Evolutionary conservation across 106 monocot species (phyloP).

Genomic region (Allium fistulosum): DNA sequence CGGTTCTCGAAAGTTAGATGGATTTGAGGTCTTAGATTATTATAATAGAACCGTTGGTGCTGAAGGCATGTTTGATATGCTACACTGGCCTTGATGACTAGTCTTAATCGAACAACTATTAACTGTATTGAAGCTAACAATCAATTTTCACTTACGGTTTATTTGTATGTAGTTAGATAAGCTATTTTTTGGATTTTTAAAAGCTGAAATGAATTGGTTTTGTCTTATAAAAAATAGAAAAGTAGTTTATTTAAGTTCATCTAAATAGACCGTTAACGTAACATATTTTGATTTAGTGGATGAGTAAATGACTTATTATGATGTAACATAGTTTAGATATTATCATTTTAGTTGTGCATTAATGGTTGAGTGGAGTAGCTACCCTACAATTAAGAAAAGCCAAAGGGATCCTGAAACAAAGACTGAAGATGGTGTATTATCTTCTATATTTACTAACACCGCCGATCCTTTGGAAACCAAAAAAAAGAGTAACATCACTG

Average conservation of each 20-base stretch:
- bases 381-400: background rate
- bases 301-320: slow-evolving; percentile 40
- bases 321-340: slow-evolving; percentile 19
- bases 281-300: slow-evolving; percentile 19
- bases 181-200: no score
- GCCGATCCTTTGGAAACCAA: slow-evolving; percentile 10
- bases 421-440: slow-evolving; percentile 13
- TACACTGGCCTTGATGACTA: slow-evolving; percentile 14
- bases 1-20: slow-evolving; percentile 1
- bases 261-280: no score
- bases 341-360: slow-evolving; percentile 2
- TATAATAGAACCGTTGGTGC: slow-evolving; percentile 1
- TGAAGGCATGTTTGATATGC: slow-evolving; percentile 9
- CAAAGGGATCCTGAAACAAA: slow-evolving; percentile 5
- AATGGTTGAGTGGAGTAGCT: slow-evolving; percentile 18
- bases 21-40: slow-evolving; percentile 13
- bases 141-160: background rate
- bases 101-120: slow-evolving; percentile 7
- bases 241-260: no score
- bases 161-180: no score
- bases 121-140: slow-evolving; percentile 12
- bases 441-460: slow-evolving; percentile 11
- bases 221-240: no score
- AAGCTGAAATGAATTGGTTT: no score
- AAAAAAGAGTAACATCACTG: slow-evolving; percentile 9